These are phyloP conservation scores for Hymenoscyphus fructigenus DNA, from an alignment of 2,329 filamentous ascomycete genomes.

Conservation along the genomic window DNA sequence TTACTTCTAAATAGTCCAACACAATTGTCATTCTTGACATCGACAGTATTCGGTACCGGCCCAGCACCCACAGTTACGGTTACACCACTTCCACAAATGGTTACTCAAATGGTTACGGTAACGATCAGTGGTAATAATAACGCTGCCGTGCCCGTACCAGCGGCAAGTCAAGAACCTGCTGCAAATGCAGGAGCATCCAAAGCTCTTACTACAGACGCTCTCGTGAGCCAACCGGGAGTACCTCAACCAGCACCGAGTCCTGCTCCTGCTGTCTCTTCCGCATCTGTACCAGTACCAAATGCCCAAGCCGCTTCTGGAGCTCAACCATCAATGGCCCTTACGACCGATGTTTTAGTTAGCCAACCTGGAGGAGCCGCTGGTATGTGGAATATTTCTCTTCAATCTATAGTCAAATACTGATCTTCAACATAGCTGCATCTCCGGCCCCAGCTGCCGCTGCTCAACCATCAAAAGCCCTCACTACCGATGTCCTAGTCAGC, in stretches of 20 bases:
- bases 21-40: slow-evolving; percentile 41
- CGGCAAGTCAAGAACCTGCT: too few species aligned
- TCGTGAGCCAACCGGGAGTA: too few species aligned
- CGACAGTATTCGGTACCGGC: slow-evolving; percentile 38
- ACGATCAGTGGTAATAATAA: slow-evolving; percentile 11
- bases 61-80: slow-evolving; percentile 39
- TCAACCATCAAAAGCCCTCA: background rate
- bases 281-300: background rate
- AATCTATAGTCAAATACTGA: too few species aligned
- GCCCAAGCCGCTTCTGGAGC: background rate
- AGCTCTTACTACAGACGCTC: background rate
- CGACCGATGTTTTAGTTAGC: background rate
- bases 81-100: slow-evolving; percentile 36
- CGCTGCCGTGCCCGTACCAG: slow-evolving; percentile 8
- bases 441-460: background rate
- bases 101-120: slow-evolving; percentile 24
- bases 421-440: too few species aligned
- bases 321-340: background rate
- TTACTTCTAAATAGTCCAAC: slow-evolving; percentile 12
- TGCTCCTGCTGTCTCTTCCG: background rate
- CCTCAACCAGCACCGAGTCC: too few species aligned
- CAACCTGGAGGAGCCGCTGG: background rate
- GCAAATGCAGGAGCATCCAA: background rate
- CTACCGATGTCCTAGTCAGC: background rate
- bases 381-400: too few species aligned